Evolutionary conservation across 2,329 filamentous ascomycete species (phyloP), one percentile per base, ranked within the genome.

Genomic region (Claviceps paspali): DNA sequence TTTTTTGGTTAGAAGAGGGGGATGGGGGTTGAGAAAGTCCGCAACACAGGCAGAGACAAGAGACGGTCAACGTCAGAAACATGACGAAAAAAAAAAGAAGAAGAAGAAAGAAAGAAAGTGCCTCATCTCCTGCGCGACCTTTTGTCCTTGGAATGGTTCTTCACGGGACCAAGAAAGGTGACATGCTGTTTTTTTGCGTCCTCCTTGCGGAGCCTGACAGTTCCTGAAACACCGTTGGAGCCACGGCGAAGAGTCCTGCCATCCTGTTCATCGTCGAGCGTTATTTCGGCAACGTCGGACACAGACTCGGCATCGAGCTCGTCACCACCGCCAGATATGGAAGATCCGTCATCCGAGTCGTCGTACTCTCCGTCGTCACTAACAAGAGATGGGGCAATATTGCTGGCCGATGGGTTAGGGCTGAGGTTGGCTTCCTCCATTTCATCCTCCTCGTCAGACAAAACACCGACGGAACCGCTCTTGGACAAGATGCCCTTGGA

Each of bases 281-380:
- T 68, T 39, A 79, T 75, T 47, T 79, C 74, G 21, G 73, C 68
- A 28, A 77, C 65, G 47, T 77, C 73, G 9, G 70, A 70, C 18
- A 72, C 63, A 3, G 68, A 66, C 41, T 73, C 72, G n/a, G 72
- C 64, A 19, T 76, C 76, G 27, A 71, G 53, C 39, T 61, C 64
- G 34, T 75, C 70, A 39, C 67, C 71, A 38, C 62, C 61, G 19
- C 74, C 74, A 4, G 74, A 78, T 30, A 67, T 62, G 3, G 68
- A 68, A 4, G 73, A 79, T 32, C 66, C 69, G 41, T 75, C 73
- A 39, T 80, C 75, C 2, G 78, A 82, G 38, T 79, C 77, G 46
- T 82, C 80, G 49, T 81, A 83, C 52, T 85, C 81, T 47, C 80
- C 79, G 51, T 85, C 80, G 56, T 87, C 82, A 57, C 80, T 84